Evolutionary conservation across 2,329 filamentous ascomycete species (phyloP), one percentile per base, ranked within the genome.

Genomic region (Onygena corvina): DNA sequence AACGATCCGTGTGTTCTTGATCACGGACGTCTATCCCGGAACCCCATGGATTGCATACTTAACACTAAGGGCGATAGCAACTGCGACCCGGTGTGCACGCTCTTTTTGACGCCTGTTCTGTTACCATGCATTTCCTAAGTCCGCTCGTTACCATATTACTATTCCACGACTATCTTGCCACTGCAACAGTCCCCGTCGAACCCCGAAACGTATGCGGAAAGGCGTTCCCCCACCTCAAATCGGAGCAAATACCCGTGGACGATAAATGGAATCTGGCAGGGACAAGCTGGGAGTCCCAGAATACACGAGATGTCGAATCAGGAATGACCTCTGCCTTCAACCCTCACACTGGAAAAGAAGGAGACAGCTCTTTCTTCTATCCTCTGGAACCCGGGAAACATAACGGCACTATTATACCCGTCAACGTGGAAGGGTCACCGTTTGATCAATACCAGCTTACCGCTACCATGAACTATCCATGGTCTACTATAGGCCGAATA

Each of bases 401-500:
- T 16, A 31, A 27, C 42, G 27, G n/a, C 6, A 18, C n/a, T 9
- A 46, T 46, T 16, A 7, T 12, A n/a, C 30, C 27, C 2, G 27
- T 46, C 18, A 4, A 18, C 8, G 16, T 23, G 29, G 42, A 30
- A 46, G 42, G 30, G 14, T 33, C 30, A 20, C 27, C 23, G 25
- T 54, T 50, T 30, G 47, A 52, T 27, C 54, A 53, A 16, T 47
- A 55, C n/a, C 51, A 42, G 18, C 51, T 58, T 9, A 23, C 55
- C 14, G 54, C 50, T 30, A 35, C 50, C 25, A 50, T 31, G n/a
- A 38, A 38, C 3, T 58, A 57, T 47, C 56, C 56, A 7, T 58
- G 55, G 55, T 56, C 52, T 46, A 54, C 56, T 4, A 54, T 58
- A 44, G 56, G 56, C 6, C 50, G 55, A 14, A 27, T 58, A 29